Evolutionary conservation across 345 rosid genomes (phyloP).

Genomic region (Eucalyptus pauciflora): DNA sequence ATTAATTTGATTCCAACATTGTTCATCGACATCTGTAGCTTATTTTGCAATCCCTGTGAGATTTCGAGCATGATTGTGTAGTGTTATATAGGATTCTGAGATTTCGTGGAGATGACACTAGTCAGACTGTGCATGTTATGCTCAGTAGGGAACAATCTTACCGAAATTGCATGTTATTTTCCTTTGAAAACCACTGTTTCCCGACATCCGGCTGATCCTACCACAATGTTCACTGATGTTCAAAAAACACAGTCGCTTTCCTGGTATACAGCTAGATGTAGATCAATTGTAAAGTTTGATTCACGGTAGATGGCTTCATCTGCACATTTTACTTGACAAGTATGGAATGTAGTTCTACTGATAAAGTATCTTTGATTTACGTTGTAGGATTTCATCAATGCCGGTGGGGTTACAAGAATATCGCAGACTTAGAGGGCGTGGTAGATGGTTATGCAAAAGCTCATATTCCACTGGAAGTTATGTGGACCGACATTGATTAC

Average conservation of each 20-base stretch:
- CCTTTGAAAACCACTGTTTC: neutral
- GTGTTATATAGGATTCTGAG: too few relatives aligned
- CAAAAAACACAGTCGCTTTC: neutral
- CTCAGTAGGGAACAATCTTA: neutral
- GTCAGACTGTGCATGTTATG: neutral
- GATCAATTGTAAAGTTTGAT: neutral
- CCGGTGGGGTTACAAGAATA: constrained; percentile 49
- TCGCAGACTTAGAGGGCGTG: constrained; percentile 41
- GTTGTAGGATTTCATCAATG: constrained; percentile 65
- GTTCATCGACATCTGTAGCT: neutral
- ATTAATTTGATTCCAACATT: neutral
- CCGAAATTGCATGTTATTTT: neutral
- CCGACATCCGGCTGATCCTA: neutral
- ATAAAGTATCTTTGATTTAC: too few relatives aligned
- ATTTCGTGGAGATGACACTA: too few relatives aligned
- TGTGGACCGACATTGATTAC: constrained; percentile 80
- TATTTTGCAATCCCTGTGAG: neutral
- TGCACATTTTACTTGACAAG: neutral
- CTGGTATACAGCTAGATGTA: neutral
- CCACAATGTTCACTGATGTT: neutral
- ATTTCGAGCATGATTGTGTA: neutral
- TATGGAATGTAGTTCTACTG: neutral
- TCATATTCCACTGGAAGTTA: constrained; percentile 58
- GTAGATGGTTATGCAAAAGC: constrained; percentile 62
- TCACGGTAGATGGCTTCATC: neutral